Conservation (phyloP, 768 basidiomycete species). For the Boletus pseudopeckii region DNA sequence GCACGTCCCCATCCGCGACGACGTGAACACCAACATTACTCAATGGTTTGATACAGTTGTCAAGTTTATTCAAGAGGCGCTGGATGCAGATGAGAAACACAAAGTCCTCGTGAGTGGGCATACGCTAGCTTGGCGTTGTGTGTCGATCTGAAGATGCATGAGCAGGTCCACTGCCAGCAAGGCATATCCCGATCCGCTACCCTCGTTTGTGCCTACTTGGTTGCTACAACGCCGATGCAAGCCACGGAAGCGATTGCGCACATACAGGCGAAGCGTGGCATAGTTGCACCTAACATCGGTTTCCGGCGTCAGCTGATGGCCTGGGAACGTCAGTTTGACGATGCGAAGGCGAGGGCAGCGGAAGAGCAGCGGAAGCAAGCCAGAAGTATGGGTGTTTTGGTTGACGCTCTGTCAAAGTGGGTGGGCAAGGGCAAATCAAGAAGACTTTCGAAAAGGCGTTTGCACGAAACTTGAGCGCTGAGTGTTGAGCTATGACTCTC, state of each 20-base stretch:
- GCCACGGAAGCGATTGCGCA: slow-evolving; percentile 52
- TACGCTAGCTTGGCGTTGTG: not conserved
- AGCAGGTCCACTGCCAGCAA: slow-evolving; percentile 72
- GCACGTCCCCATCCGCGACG: slow-evolving; percentile 51
- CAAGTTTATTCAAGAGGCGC: slow-evolving; percentile 48
- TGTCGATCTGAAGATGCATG: not conserved
- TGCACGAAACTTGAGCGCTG: not conserved
- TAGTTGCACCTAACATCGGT: slow-evolving; percentile 64
- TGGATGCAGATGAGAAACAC: slow-evolving; percentile 40
- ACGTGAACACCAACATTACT: slow-evolving; percentile 39
- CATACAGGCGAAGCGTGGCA: slow-evolving; percentile 52
- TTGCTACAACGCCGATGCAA: slow-evolving; percentile 49
- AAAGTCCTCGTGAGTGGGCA: slow-evolving; percentile 46
- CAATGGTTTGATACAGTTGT: slow-evolving; percentile 48
- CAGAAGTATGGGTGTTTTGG: not conserved
- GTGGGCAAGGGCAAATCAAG: slow-evolving; percentile 5
- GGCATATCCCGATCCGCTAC: slow-evolving; percentile 76
- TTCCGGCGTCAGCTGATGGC: slow-evolving; percentile 56
- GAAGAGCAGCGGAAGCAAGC: slow-evolving; percentile 15
- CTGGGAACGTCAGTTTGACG: slow-evolving; percentile 34
- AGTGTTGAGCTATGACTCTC: not conserved
- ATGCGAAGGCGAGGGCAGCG: slow-evolving; percentile 17
- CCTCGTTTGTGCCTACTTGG: slow-evolving; percentile 69
- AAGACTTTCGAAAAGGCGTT: not conserved
- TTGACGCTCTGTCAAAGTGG: slow-evolving; percentile 17